phyloP scores from a whole-genome alignment of 306 rosid genomes.

The Trifolium repens region DNA sequence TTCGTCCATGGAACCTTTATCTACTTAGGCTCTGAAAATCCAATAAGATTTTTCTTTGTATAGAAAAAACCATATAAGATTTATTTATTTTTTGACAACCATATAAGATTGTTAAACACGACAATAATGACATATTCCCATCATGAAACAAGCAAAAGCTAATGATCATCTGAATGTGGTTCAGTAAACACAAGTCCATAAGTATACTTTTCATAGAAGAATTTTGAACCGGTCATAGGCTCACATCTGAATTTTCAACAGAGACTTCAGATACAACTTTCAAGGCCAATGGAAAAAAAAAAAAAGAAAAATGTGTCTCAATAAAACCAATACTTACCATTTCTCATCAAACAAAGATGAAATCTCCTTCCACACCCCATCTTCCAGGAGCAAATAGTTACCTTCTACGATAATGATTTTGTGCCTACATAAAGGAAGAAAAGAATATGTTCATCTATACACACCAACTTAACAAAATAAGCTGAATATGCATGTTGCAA shows the following conservation, averaged over 20 bases:
- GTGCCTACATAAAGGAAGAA: slow-evolving; percentile 59
- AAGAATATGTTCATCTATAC: slow-evolving; percentile 17
- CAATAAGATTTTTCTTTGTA: not conserved
- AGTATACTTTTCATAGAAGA: slow-evolving; percentile 31
- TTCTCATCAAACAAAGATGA: slow-evolving; percentile 78
- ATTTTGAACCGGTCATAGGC: slow-evolving; percentile 7
- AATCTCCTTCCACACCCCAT: slow-evolving; percentile 80
- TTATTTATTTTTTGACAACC: not conserved
- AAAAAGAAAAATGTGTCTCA: slow-evolving; percentile 1
- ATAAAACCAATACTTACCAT: slow-evolving; percentile 59
- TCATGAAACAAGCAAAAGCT: slow-evolving; percentile 19
- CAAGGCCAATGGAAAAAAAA: slow-evolving; percentile 25
- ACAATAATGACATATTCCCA: slow-evolving; percentile 3
- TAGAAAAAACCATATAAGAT: slow-evolving; percentile 7
- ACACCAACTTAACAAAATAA: slow-evolving; percentile 17
- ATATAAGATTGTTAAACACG: slow-evolving; percentile 13
- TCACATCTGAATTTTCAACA: slow-evolving; percentile 13
- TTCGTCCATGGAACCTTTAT: slow-evolving; percentile 2
- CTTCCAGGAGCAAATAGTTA: slow-evolving; percentile 73
- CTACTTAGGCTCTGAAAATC: slow-evolving; percentile 27
- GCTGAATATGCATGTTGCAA: slow-evolving; percentile 7
- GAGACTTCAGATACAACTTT: slow-evolving; percentile 15
- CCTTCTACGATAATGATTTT: slow-evolving; percentile 87
- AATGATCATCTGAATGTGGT: slow-evolving; percentile 23
- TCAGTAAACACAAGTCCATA: slow-evolving; percentile 10